Conservation (phyloP, 2,329 filamentous ascomycete genomes). For the Niveomyces coronatus region DNA sequence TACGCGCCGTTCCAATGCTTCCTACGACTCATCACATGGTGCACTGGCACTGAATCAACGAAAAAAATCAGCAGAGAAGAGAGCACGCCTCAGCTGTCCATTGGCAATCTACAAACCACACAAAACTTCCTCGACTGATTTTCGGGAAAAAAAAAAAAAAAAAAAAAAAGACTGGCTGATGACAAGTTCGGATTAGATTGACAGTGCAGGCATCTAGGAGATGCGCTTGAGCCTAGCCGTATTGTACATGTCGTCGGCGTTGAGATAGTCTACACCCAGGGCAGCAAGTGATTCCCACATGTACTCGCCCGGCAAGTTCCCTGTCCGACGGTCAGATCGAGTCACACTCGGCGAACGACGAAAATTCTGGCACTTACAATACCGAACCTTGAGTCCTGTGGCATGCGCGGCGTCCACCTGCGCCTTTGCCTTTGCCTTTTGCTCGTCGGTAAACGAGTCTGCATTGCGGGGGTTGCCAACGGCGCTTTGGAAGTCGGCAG, state of each 20-base stretch:
- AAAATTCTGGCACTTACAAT: conserved; percentile 9
- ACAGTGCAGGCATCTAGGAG: background rate
- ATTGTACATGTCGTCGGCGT: conserved; percentile 12
- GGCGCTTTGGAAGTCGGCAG: conserved; percentile 11
- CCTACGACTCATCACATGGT: no score
- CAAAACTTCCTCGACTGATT: no score
- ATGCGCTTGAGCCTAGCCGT: conserved; percentile 10
- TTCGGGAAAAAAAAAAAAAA: no score
- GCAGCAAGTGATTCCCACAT: conserved; percentile 12
- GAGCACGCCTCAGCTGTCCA: no score
- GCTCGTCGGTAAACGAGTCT: conserved; percentile 6
- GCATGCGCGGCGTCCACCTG: conserved; percentile 11
- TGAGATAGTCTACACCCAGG: conserved; percentile 11
- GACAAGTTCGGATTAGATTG: no score
- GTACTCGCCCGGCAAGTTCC: conserved; percentile 12
- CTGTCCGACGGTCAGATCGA: background rate
- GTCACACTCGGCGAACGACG: no score
- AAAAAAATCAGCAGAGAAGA: no score
- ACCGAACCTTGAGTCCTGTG: conserved; percentile 12
- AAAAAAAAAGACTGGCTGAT: no score
- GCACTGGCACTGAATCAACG: no score
- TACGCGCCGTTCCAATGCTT: no score
- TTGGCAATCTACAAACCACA: no score
- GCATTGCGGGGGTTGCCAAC: conserved; percentile 10
- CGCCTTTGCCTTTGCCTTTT: conserved; percentile 9